Base-by-base conservation (phyloP, 2,329 filamentous ascomycete species). In the Alternaria brassicicola region DNA sequence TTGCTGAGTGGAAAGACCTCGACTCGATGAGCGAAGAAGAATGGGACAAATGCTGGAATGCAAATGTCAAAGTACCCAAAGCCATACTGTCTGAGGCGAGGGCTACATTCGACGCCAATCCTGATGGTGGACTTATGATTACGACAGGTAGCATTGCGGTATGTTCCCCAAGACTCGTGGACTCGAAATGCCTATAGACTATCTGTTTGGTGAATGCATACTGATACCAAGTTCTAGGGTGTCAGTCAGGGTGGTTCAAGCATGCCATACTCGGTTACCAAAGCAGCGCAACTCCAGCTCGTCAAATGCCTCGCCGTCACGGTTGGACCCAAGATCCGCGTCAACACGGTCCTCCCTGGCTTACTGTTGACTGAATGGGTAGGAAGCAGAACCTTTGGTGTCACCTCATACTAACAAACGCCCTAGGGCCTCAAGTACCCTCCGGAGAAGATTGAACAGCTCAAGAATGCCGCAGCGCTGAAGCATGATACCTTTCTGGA, bases 261-360 rank as follows among this genome's bases (percentile, higher is more conserved):
- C 39, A 84, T 88, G 88, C 86, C 91, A 3, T 95, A 95, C 70
- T 82, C 87, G 0, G 88, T 93, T 17, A 90, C 89, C 35, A 95
- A 95, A 74, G 89, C 91, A 1, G 91, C 91, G 6, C 85, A 85
- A 57, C 67, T 90, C 57, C 88, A 90, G 71, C 76, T 90, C 49
- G 87, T 89, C 78, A 88, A 87, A 66, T 87, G 86, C 64, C 78
- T 90, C 15, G 88, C 87, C 2, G 77, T 80, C 53, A 87, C 84
- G 4, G 85, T 88, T 64, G 87, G 87, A 0, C 78, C 81, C 6
- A 89, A 89, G 72, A 80, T 89, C 30, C 79, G 88, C 31, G 80
- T 88, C 41, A 90, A 90, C 73, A 86, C 87, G 12, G 84, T 90
- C 2, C 74, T 88, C 50, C 88, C 88, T 0, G 88, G 88, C 1